Evolutionary conservation across 1,284 basidiomycete species (phyloP).

Genomic region (Blastosporella zonata): DNA sequence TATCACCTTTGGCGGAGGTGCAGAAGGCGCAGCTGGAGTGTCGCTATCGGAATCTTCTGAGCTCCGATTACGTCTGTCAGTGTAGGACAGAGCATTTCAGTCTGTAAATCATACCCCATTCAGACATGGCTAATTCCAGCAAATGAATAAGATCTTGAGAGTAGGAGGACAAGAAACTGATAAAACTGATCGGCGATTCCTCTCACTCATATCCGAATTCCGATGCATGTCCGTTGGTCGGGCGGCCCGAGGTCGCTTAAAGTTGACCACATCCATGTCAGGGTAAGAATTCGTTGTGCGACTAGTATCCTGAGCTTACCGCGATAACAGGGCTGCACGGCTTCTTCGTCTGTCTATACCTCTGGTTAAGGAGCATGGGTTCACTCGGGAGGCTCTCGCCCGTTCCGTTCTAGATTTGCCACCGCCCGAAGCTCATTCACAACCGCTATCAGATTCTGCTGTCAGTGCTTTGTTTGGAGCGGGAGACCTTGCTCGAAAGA

Average conservation of each 20-base stretch:
- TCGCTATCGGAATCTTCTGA: slow-evolving; percentile 47
- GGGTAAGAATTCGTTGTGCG: slow-evolving; percentile 9
- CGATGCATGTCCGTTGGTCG: slow-evolving; percentile 10
- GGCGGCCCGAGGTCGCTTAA: background rate
- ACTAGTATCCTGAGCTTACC: background rate
- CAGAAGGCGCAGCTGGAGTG: slow-evolving; percentile 35
- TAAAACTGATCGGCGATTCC: slow-evolving; percentile 18
- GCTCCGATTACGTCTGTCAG: slow-evolving; percentile 15
- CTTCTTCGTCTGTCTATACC: slow-evolving; percentile 62
- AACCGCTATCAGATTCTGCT: slow-evolving; percentile 64
- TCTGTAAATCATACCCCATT: slow-evolving; percentile 29
- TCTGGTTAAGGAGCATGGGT: slow-evolving; percentile 62
- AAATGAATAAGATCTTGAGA: slow-evolving; percentile 11
- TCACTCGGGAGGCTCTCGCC: slow-evolving; percentile 68
- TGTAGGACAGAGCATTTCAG: background rate
- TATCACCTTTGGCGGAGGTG: slow-evolving; percentile 39
- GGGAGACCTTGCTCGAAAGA: slow-evolving; percentile 61
- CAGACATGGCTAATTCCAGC: slow-evolving; percentile 27
- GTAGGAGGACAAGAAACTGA: slow-evolving; percentile 4
- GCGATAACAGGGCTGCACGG: slow-evolving; percentile 24
- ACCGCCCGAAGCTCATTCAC: slow-evolving; percentile 39
- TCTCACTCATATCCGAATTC: slow-evolving; percentile 14
- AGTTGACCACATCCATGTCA: slow-evolving; percentile 5
- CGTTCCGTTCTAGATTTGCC: slow-evolving; percentile 57
- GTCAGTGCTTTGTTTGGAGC: slow-evolving; percentile 71